Conservation (phyloP, 148 eudicot species). For the Chenopodium suecicum region DNA sequence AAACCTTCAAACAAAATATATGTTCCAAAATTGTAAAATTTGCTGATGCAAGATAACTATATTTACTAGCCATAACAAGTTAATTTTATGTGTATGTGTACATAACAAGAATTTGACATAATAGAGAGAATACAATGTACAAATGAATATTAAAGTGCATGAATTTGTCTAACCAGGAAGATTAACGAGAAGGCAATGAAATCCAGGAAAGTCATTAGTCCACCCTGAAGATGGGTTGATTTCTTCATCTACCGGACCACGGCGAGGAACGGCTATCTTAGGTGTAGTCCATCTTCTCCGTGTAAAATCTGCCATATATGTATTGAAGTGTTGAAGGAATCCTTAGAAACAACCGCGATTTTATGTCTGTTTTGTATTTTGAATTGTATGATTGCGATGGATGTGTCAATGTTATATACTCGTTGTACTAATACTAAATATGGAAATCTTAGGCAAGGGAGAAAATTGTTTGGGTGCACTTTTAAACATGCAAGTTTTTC, state of each 20-base stretch:
- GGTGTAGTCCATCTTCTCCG: slow-evolving; percentile 19
- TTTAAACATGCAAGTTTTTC: not conserved
- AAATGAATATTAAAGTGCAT: not conserved
- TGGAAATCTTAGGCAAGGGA: no score
- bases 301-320: slow-evolving; percentile 27
- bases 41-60: not conserved
- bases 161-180: slow-evolving; percentile 46
- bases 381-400: not conserved
- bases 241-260: slow-evolving; percentile 27
- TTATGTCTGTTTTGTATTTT: not conserved
- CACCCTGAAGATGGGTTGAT: slow-evolving; percentile 46
- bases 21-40: not conserved
- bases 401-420: slow-evolving; percentile 16
- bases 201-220: slow-evolving; percentile 33
- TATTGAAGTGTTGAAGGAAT: not conserved
- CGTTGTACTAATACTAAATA: not conserved
- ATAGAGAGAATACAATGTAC: not conserved
- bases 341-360: not conserved
- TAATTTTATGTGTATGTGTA: not conserved
- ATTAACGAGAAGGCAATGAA: slow-evolving; percentile 44
- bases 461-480: not conserved
- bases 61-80: not conserved
- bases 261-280: not conserved
- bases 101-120: not conserved
- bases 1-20: slow-evolving; percentile 38